These are phyloP conservation scores for Rhizophagus prolifer DNA, from an alignment of 192 early-diverging fungal genomes.

Conservation along the genomic window DNA sequence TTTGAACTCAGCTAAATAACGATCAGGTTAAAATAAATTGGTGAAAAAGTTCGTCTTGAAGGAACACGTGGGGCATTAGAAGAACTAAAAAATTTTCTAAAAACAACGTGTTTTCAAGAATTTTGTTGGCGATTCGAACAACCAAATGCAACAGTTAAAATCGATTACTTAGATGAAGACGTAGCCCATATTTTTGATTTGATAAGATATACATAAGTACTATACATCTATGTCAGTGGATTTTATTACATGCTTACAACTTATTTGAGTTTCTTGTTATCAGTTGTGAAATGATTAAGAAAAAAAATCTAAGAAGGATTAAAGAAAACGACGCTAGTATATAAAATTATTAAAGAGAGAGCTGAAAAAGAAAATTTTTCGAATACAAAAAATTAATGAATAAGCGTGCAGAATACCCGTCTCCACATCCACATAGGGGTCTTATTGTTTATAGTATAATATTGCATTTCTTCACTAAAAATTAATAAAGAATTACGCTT, in stretches of 20 bases:
- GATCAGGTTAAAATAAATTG: constrained; percentile 16
- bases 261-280: background rate
- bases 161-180: constrained; percentile 18
- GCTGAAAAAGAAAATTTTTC: background rate
- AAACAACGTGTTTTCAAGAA: background rate
- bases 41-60: background rate
- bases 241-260: background rate
- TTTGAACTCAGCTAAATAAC: constrained; percentile 4
- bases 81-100: constrained; percentile 13
- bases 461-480: background rate
- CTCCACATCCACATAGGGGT: background rate
- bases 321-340: background rate
- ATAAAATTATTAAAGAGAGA: background rate
- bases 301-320: no score
- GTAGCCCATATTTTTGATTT: constrained; percentile 25
- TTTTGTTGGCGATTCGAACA: constrained; percentile 9
- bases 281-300: constrained; percentile 11
- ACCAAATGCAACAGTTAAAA: background rate
- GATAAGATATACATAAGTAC: constrained; percentile 12
- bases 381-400: background rate
- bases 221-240: background rate
- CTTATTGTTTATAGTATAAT: background rate
- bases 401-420: background rate
- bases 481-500: background rate
- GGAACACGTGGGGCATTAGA: constrained; percentile 3